Evolutionary conservation across 352 stramenopile genomes (phyloP), one percentile per base, ranked within the genome.

Genomic region (Globisporangium middletonii): DNA sequence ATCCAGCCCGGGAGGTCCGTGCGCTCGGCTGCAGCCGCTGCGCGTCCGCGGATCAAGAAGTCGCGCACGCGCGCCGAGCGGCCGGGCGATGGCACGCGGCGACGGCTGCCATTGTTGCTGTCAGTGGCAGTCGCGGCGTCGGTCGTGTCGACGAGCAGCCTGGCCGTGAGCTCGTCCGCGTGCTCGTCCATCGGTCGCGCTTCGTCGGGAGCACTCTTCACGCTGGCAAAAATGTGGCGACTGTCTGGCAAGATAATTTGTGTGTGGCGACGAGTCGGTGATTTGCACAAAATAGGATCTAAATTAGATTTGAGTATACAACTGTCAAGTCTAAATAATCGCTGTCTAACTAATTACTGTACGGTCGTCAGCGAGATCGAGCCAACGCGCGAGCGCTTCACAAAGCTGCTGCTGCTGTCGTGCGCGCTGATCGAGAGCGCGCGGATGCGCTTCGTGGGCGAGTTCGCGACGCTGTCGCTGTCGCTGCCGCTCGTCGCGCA

Each of bases 391-490:
- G 80, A 88, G 43, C 80, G 80, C 57, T 90, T 90, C 51, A 69
- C 52, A 1, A 72, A 64, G 19, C 64, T 75, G n/a, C 71, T 60
- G 48, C 88, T 76, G 33, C 59, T 66, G 51, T 72, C 62, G 53
- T 68, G 84, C 47, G 67, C 72, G 67, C 72, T 88, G 44, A 90
- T 77, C 11, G 77, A 88, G 30, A 90, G 68, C 38, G 80, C 77
- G 42, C 80, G 80, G 68, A 88, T 86, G 47, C 80, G 80, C 65
- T 91, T 91, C n/a, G 72, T 88, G 16, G 78, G 78, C 37, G 78
- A 90, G 60, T 69, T 83, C 30, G 76, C 74, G 4, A 69, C 55
- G 44, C 69, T 56, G 50, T 86, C 75, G 50, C 63, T 72, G 12
- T 48, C 45, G 23, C 30, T 23, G 18, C 50, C 53, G 42, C 33